Evolutionary conservation across 805 yeast genomes (phyloP).

Genomic region (Pichia thaimueangensis): DNA sequence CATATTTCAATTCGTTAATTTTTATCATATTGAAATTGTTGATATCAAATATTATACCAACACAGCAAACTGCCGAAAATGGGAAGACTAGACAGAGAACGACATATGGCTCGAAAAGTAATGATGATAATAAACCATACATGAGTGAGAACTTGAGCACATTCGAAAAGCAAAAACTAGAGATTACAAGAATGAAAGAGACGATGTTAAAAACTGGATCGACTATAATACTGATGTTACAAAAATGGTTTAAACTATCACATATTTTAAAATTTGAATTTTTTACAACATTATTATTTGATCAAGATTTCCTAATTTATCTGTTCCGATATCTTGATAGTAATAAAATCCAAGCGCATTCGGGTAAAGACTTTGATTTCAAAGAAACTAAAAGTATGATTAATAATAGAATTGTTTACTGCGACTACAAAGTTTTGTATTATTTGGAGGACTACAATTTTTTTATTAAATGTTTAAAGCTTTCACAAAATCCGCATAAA

Average conservation of each 20-base stretch:
- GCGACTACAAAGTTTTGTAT: slow-evolving; percentile 28
- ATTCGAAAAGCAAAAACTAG: slow-evolving; percentile 38
- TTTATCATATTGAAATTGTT: slow-evolving; percentile 59
- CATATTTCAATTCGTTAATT: slow-evolving; percentile 56
- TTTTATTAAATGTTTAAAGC: slow-evolving; percentile 4
- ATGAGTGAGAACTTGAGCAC: slow-evolving; percentile 15
- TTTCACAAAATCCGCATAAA: slow-evolving; percentile 10
- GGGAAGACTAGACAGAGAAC: slow-evolving; percentile 19
- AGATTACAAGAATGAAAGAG: slow-evolving; percentile 56
- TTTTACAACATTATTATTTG: slow-evolving; percentile 64
- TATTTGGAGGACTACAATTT: slow-evolving; percentile 20
- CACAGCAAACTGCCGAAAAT: slow-evolving; percentile 19
- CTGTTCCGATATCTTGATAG: slow-evolving; percentile 30
- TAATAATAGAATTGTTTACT: slow-evolving; percentile 26
- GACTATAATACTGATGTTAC: slow-evolving; percentile 43
- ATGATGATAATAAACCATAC: slow-evolving; percentile 14
- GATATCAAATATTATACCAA: slow-evolving; percentile 38
- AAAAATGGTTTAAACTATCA: slow-evolving; percentile 72
- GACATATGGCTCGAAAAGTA: slow-evolving; percentile 1
- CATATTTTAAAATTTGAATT: slow-evolving; percentile 79
- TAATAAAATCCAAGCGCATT: slow-evolving; percentile 25
- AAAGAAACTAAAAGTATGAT: slow-evolving; percentile 23
- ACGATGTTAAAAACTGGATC: slow-evolving; percentile 53
- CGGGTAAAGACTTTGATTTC: slow-evolving; percentile 22
- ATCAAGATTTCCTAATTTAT: slow-evolving; percentile 48